Conservation (phyloP, 139 green algal species). For the Ettlia oleoabundans region DNA sequence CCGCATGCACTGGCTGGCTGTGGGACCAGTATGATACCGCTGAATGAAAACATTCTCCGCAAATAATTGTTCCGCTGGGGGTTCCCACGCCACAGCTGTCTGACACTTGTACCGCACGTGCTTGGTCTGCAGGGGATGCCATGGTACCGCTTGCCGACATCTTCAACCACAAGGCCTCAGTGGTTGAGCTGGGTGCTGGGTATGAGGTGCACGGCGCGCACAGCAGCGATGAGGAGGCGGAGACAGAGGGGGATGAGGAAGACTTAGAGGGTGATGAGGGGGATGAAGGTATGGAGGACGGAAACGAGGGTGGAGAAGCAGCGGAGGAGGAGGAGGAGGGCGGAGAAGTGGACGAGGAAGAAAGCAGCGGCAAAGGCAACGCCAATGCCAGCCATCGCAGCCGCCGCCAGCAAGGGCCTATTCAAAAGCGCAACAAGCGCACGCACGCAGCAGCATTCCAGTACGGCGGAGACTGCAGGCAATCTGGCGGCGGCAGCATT, state of each 20-base stretch:
- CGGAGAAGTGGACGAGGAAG: background rate
- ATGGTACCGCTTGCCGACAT: conserved; percentile 88
- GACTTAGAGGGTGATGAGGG: conserved; percentile 27
- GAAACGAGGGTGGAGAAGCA: too few species aligned
- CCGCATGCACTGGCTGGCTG: too few species aligned
- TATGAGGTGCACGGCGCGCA: conserved; percentile 39
- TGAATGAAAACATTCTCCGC: too few species aligned
- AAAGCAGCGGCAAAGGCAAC: background rate
- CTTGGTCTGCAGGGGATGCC: conserved; percentile 56
- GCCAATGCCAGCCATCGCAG: background rate
- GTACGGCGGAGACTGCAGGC: too few species aligned
- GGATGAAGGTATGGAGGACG: background rate
- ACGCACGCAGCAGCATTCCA: too few species aligned
- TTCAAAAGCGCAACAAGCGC: too few species aligned
- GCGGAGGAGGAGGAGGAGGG: conserved; percentile 3
- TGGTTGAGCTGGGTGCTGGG: conserved; percentile 50
- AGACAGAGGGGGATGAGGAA: conserved; percentile 29
- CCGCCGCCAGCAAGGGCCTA: background rate
- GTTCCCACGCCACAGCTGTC: too few species aligned
- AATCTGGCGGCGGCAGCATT: too few species aligned
- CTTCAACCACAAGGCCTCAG: conserved; percentile 90
- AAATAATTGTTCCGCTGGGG: too few species aligned
- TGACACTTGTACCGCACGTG: background rate
- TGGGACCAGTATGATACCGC: too few species aligned
- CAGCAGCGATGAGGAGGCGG: conserved; percentile 20